Evolutionary conservation across 73 alveolate species (phyloP), one percentile per base, ranked within the genome.

Genomic region (Effrenium voratum): DNA sequence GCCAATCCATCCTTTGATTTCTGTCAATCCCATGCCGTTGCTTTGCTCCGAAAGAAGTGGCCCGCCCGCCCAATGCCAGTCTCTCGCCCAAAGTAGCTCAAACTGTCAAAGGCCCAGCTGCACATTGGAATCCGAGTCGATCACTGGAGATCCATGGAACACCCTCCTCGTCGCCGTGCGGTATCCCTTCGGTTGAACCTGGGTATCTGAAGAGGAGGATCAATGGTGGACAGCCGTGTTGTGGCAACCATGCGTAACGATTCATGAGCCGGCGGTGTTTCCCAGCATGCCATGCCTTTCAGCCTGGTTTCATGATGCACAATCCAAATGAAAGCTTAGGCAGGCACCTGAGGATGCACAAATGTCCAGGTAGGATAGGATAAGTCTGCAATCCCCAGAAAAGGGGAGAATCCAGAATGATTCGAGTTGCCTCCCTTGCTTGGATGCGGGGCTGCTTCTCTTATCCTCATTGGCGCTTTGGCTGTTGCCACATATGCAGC

Each of bases 371-470:
- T 40, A 28, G 94, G 94, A 36, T 59, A 86, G 3, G 94, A 45
- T 26, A 86, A 24, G 55, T 86, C 94, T 6, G 81, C 63, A 15
- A 60, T 66, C 22, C 94, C 82, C 46, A 86, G 46, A 45, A 40
- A 86, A 1, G 94, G 94, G n/a, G 94, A 86, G 55, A 59, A 86
- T 16, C 94, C 93, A 0, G 93, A 82, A 40, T 55, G 94, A 28
- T 86, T 86, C 41, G 77, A 63, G 47, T 86, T 86, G 83, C 94
- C 94, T n/a, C 94, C 94, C 50, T 86, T 86, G 36, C 82, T 86
- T 26, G 94, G 94, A 43, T 86, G 94, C 82, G 6, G 59, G 66
- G 94, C 94, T 3, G 4, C n/a, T 59, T 63, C 55, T 32, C 94
- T 81, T 32, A 86, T 86, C 47, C 82, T 59, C 68, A 4, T 84